Base-by-base conservation (phyloP, 768 basidiomycete species). In the Lactifluus pinguis region DNA sequence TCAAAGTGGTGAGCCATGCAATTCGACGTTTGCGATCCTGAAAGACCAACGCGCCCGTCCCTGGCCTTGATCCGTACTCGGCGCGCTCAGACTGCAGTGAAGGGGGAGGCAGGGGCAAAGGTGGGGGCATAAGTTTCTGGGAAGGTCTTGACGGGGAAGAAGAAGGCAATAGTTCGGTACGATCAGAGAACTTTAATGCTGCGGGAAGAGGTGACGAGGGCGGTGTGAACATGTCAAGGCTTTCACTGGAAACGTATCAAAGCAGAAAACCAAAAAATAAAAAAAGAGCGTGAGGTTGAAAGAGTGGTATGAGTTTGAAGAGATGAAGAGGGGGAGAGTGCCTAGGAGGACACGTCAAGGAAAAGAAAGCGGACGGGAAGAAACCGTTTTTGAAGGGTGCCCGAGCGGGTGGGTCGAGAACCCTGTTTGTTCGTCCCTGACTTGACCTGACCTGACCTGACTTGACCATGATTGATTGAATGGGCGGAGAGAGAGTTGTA, bases 1-100 rank as follows among this genome's bases (percentile, higher is more conserved):
- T 75, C 79, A 78, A 81, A 68, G 73, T 72, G 55, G 76, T 74
- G 54, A 76, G 72, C 25, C 80, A 76, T 47, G 75, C 77, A 36
- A 70, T 76, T 49, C 73, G 74, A 61, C 73, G 77, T 71, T 83
- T 84, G 10, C 34, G 59, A 25, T 53, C 49, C 21, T 38, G 59
- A 19, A 48, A 6, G 38, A 41, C 30, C n/a, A 42, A n/a, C 34
- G 8, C 49, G 25, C 44, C 42, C 49, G 50, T 25, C 30, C 60
- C 51, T 42, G 15, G 30, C 15, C 44, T 51, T 19, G 42, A 36
- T 48, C 32, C 50, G 19, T 29, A 48, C 15, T 19, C 17, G 14
- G 7, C 49, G 21, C 21, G n/a, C 30, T 2, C 25, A 25, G 25
- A 25, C 25, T 57, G 64, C 13, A 14, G 30, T 32, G 66, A 60